Percentiles rank a stretch among this genome's conserved stretches.
These are phyloP conservation scores for Backusella westeae DNA, from an alignment of 192 early-diverging fungal species.

Conservation along the genomic window DNA sequence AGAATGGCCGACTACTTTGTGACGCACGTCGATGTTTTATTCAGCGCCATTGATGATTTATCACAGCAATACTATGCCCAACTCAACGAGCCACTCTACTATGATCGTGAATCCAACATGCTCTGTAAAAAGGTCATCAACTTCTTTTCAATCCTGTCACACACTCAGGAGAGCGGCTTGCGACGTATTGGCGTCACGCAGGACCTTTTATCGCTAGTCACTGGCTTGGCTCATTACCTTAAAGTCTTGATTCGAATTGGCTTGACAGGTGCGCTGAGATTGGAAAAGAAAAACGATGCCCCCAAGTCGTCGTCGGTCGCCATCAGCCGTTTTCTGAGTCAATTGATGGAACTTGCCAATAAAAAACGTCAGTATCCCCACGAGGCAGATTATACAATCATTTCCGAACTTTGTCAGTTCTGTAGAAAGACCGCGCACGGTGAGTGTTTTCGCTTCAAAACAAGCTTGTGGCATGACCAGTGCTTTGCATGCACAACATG, in stretches of 20 bases:
- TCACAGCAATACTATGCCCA: constrained; percentile 47
- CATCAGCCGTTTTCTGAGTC: constrained; percentile 71
- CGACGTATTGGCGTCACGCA: constrained; percentile 69
- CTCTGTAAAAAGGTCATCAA: constrained; percentile 90
- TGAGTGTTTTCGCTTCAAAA: constrained; percentile 69
- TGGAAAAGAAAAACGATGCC: constrained; percentile 32
- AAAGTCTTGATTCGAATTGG: constrained; percentile 91
- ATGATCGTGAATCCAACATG: constrained; percentile 87
- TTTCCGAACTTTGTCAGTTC: constrained; percentile 75
- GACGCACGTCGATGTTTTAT: constrained; percentile 81
- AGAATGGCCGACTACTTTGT: constrained; percentile 76
- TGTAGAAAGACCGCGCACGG: constrained; percentile 83
- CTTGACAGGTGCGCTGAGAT: constrained; percentile 83
- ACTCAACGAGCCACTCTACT: constrained; percentile 49
- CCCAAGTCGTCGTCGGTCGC: constrained; percentile 27
- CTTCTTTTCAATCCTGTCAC: constrained; percentile 90
- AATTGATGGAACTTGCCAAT: constrained; percentile 63
- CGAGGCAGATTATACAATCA: constrained; percentile 37
- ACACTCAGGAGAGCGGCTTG: constrained; percentile 63
- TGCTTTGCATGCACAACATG: constrained; percentile 81
- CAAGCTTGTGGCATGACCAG: constrained; percentile 73
- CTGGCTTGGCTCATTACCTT: constrained; percentile 87
- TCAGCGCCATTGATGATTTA: constrained; percentile 77
- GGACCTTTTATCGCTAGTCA: constrained; percentile 87
- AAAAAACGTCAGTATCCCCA: background rate